These are phyloP conservation scores for Arxiozyma bovina DNA, from an alignment of 1,139 yeast species.

Conservation along the genomic window DNA sequence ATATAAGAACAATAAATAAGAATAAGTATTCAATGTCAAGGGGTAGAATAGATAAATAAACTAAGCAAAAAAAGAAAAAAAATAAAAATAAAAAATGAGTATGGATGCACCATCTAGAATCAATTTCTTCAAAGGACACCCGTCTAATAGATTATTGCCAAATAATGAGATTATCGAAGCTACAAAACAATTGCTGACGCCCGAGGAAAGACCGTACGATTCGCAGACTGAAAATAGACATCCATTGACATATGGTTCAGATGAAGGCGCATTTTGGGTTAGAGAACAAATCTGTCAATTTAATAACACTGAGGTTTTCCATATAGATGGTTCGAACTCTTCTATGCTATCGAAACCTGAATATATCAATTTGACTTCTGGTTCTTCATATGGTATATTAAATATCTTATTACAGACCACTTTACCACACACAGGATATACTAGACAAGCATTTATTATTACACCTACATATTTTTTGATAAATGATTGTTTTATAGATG, in stretches of 20 bases:
- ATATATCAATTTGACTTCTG: slow-evolving; percentile 63
- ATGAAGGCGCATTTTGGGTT: slow-evolving; percentile 64
- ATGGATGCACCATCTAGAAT: slow-evolving; percentile 22
- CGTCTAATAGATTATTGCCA: slow-evolving; percentile 57
- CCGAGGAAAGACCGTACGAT: slow-evolving; percentile 45
- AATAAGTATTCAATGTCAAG: too few species aligned
- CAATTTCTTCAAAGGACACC: slow-evolving; percentile 56
- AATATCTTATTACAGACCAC: slow-evolving; percentile 55
- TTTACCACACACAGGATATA: slow-evolving; percentile 44
- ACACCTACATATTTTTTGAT: slow-evolving; percentile 80
- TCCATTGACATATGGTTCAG: slow-evolving; percentile 79
- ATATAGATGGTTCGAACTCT: slow-evolving; percentile 17
- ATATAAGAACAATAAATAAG: too few species aligned
- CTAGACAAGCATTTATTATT: slow-evolving; percentile 60
- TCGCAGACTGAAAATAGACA: slow-evolving; percentile 53
- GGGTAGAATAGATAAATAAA: too few species aligned
- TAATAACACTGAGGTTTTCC: slow-evolving; percentile 38
- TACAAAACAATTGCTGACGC: slow-evolving; percentile 41
- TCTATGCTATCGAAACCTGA: slow-evolving; percentile 38
- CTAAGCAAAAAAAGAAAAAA: neutral
- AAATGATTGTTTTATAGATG: slow-evolving; percentile 67
- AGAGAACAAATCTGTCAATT: slow-evolving; percentile 48
- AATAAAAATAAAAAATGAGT: slow-evolving; percentile 1
- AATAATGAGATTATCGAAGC: slow-evolving; percentile 48
- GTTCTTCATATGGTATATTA: slow-evolving; percentile 80